phyloP scores from a whole-genome alignment of 768 basidiomycete genomes.

The Tricholomella constricta region DNA sequence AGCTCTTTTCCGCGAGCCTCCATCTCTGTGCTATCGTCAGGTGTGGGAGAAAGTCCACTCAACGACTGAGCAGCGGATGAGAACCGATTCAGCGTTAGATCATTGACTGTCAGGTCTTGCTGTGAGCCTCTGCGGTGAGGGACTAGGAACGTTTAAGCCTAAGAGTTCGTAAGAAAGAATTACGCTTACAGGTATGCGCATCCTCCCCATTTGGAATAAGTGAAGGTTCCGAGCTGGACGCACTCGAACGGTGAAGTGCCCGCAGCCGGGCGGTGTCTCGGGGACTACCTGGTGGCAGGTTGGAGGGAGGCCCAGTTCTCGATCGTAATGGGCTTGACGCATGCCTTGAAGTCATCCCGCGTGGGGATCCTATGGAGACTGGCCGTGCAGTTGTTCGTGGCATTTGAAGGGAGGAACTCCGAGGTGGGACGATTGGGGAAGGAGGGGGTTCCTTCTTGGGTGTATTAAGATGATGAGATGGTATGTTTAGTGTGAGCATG shows the following conservation, averaged over 20 bases:
- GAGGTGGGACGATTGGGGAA: slow-evolving; percentile 48
- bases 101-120: slow-evolving; percentile 57
- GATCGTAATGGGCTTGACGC: slow-evolving; percentile 46
- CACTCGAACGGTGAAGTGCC: slow-evolving; percentile 69
- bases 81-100: slow-evolving; percentile 46
- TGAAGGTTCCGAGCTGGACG: slow-evolving; percentile 85
- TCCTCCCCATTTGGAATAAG: slow-evolving; percentile 60
- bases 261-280: slow-evolving; percentile 47
- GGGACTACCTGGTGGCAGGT: slow-evolving; percentile 24
- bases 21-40: slow-evolving; percentile 59
- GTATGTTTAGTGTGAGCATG: slow-evolving; percentile 31
- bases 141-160: slow-evolving; percentile 12
- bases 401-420: slow-evolving; percentile 50
- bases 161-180: neutral
- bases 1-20: slow-evolving; percentile 69
- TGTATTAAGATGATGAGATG: slow-evolving; percentile 24
- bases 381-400: slow-evolving; percentile 30
- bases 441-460: slow-evolving; percentile 21
- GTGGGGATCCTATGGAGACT: slow-evolving; percentile 31
- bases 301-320: slow-evolving; percentile 37
- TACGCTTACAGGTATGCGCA: slow-evolving; percentile 45
- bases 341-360: slow-evolving; percentile 35
- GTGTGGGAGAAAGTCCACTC: slow-evolving; percentile 40
- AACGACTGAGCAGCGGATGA: slow-evolving; percentile 50
- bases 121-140: slow-evolving; percentile 43